phyloP scores from a whole-genome alignment of 1,284 basidiomycete genomes.

The Malassezia furfur region DNA sequence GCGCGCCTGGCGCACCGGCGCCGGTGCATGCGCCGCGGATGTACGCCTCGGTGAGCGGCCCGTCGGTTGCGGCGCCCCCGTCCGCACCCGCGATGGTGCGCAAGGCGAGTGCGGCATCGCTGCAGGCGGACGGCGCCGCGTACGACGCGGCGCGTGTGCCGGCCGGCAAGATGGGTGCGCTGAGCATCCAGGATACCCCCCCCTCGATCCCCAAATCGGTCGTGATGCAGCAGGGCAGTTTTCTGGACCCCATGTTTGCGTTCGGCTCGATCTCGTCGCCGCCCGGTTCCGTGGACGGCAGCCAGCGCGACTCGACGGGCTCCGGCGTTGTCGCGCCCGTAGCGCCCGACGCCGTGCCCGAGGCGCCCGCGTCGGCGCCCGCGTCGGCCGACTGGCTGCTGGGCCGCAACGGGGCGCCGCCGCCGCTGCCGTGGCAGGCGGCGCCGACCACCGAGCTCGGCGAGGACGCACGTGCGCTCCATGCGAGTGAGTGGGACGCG shows the following conservation, averaged over 20 bases:
- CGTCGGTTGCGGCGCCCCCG: background rate
- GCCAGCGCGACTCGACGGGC: background rate
- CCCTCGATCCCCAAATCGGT: slow-evolving; percentile 1
- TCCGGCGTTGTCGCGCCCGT: background rate
- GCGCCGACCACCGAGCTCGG: background rate
- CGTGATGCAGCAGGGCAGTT: background rate
- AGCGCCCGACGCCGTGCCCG: background rate
- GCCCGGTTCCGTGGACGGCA: background rate
- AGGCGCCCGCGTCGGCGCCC: background rate
- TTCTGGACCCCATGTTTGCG: background rate
- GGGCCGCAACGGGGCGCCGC: background rate
- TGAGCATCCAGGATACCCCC: slow-evolving; percentile 4
- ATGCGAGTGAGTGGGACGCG: background rate
- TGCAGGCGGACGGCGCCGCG: background rate
- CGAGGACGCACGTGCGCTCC: background rate
- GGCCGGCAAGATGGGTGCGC: background rate
- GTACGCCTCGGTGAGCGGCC: background rate
- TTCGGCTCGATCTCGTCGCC: background rate
- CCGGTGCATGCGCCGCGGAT: background rate
- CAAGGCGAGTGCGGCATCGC: background rate
- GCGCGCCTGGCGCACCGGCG: background rate
- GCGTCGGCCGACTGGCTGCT: too few relatives aligned
- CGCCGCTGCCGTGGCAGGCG: background rate
- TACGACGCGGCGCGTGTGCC: background rate
- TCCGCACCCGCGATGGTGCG: background rate